Evolutionary conservation across 139 green algal genomes (phyloP).

Genomic region (Yamagishiella unicocca): DNA sequence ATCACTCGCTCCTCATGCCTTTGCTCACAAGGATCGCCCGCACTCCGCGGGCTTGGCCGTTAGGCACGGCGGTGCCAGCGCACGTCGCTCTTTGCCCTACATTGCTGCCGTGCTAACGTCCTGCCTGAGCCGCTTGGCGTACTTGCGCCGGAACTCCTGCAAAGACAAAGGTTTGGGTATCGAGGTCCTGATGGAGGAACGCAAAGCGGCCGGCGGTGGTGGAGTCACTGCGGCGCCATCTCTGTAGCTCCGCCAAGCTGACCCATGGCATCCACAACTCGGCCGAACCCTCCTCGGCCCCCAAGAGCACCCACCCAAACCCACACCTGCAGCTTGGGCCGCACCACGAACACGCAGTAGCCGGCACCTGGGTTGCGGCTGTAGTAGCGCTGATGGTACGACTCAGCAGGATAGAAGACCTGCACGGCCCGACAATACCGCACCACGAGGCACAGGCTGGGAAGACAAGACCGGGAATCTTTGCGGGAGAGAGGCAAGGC

Average conservation of each 20-base stretch:
- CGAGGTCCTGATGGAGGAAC: neutral
- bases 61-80: too few species aligned
- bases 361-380: constrained; percentile 51
- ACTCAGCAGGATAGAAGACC: constrained; percentile 53
- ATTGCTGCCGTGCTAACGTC: too few species aligned
- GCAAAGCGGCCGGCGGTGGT: neutral
- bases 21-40: too few species aligned
- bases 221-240: neutral
- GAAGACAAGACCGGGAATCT: too few species aligned
- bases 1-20: too few species aligned
- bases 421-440: neutral
- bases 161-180: neutral
- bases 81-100: too few species aligned
- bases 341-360: constrained; percentile 58
- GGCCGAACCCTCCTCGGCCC: neutral
- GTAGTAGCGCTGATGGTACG: constrained; percentile 59
- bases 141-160: constrained; percentile 43
- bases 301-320: neutral
- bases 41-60: too few species aligned
- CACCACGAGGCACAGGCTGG: neutral
- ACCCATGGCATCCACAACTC: neutral
- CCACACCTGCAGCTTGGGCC: constrained; percentile 52
- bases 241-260: neutral
- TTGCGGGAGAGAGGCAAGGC: too few species aligned
- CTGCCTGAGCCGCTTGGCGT: neutral